Base-by-base conservation (phyloP, 345 rosid genomes). In the Euclidium syriacum region DNA sequence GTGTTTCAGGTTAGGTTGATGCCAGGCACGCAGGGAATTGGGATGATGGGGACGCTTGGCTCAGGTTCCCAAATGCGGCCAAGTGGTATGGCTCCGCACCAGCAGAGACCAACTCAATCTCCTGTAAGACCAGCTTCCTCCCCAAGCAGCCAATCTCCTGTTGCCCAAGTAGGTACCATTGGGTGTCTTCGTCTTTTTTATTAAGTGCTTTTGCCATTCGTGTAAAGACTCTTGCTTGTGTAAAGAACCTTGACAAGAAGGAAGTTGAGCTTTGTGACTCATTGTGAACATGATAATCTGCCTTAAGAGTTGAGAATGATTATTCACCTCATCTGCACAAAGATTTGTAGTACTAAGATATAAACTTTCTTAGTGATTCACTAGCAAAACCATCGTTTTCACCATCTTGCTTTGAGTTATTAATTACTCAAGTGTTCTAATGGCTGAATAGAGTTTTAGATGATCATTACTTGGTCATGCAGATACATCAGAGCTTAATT, bases 91-190 rank as follows among this genome's bases (percentile, higher is more conserved):
- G 34, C 83, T 73, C 90, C 77, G 62, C 98, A 84, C 72, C 96
- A 78, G 61, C 89, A 73, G 77, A 91, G 95, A 56, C 84, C 98
- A n/a, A 39, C 70, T 62, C 98, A 75, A 34, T 65, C 98, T 39
- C 56, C 89, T 67, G 53, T 81, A 36, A 79, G 90, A 52, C 83
- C 94, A 15, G 59, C 81, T 11, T 50, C 86, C 29, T 77, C 95
- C 50, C 75, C 86, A 33, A 84, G 22, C 73, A 81, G 70, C 57
- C 87, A 73, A 40, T 39, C 91, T 50, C 63, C 85, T 46, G 57
- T 74, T 57, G 52, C 83, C 35, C 98, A 84, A 76, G 98, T 91
- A 20, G 62, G 91, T 77, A 3, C 19, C 52, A 3, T 18, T 19
- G 0, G 29, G 27, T 1, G 14, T 46, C 9, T 46, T 18, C n/a